Base-by-base conservation (phyloP, 768 basidiomycete genomes). In the Auricularia sp. region DNA sequence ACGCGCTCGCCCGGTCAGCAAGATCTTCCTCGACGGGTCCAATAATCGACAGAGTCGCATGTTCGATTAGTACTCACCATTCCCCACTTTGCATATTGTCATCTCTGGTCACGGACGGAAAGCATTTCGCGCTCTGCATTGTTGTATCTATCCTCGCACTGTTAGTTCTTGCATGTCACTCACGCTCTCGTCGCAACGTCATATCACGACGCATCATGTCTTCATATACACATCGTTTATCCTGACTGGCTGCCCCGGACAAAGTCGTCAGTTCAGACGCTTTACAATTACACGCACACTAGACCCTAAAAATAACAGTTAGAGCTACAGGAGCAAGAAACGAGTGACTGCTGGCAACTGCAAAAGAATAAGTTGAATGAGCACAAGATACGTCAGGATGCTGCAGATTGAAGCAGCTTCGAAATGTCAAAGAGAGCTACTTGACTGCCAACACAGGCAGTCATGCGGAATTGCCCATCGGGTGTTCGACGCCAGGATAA, bases 11-110 rank as follows among this genome's bases (percentile, higher is more conserved):
- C 87, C 85, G 2, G 72, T 89, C 63, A 90, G 88, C 77, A 90
- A 88, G 80, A 90, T 94, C 35, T 91, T 92, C 70, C 69, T 89
- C 62, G 90, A 92, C 68, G 90, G 90, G 35, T 71, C 70, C 18
- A 16, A 11, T 14, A 74, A 75, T 35, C 56, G 70, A 29, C 64
- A 63, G 35, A 74, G 72, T 61, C 71, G 74, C 44, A 64, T 73
- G 8, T 71, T 69, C 64, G 75, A 75, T 36, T 47, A 63, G 56
- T 29, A 29, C 29, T 29, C 18, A 29, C 54, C 39, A 42, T 42
- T 42, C 39, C 39, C 39, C 13, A 42, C 39, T 14, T 42, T 42
- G 39, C 39, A 42, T 42, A 14, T 42, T 42, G 39, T 42, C 39
- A 42, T 42, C 13, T 2, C 13, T 51, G 29, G 47, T 51, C 18